A percentile compares a stretch with the other conserved stretches of the same genome.
phyloP scores from a whole-genome alignment of 352 stramenopile species.

The Pythium plurisporium region DNA sequence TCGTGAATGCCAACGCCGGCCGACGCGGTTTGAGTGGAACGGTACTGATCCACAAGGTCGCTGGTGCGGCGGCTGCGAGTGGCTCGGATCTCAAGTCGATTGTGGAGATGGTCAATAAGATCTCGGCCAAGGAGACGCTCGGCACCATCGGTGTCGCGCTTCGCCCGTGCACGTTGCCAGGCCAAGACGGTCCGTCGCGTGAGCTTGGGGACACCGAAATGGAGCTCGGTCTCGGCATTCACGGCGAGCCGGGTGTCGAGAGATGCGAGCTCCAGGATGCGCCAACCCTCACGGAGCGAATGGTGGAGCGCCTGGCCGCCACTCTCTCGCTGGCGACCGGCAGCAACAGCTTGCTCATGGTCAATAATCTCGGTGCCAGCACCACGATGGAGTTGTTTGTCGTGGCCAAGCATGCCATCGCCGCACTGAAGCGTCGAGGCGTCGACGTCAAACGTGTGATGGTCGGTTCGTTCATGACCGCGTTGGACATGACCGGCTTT shows the following conservation, averaged over 20 bases:
- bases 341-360: conserved; percentile 73
- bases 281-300: conserved; percentile 37
- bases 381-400: conserved; percentile 96
- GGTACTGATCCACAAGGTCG: conserved; percentile 96
- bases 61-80: conserved; percentile 83
- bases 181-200: conserved; percentile 62
- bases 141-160: conserved; percentile 95
- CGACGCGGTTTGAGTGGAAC: conserved; percentile 95
- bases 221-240: conserved; percentile 96
- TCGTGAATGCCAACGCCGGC: conserved; percentile 94
- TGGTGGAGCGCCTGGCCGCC: conserved; percentile 51
- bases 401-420: conserved; percentile 77
- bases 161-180: conserved; percentile 93
- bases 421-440: conserved; percentile 48
- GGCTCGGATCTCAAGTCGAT: conserved; percentile 76
- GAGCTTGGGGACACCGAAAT: conserved; percentile 59
- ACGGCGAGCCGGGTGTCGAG: conserved; percentile 88
- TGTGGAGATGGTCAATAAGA: conserved; percentile 54
- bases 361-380: conserved; percentile 96
- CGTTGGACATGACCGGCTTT: conserved; percentile 96
- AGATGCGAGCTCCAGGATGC: conserved; percentile 56
- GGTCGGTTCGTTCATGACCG: conserved; percentile 96
- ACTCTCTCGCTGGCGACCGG: conserved; percentile 37
- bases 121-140: conserved; percentile 63
- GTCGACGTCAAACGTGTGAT: conserved; percentile 85